A percentile compares a stretch with the other conserved stretches of the same genome.
Evolutionary conservation across 805 yeast genomes (phyloP).

Genomic region (Monosporozyma yasuniensis): DNA sequence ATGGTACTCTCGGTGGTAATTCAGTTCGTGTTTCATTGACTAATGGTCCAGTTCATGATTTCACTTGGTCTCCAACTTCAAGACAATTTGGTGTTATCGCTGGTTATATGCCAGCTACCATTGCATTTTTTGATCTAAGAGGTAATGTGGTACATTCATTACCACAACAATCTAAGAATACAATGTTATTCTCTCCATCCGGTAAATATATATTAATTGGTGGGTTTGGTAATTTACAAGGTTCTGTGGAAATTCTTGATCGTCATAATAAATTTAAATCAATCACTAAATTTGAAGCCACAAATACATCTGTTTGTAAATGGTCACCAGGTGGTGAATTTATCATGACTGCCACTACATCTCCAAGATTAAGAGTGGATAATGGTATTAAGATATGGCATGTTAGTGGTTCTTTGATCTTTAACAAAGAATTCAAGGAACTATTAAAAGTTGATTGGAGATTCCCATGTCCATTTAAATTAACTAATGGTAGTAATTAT

Average conservation of each 20-base stretch:
- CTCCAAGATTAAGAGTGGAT: slow-evolving; percentile 95
- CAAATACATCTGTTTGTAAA: slow-evolving; percentile 92
- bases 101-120: slow-evolving; percentile 96
- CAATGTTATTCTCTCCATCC: slow-evolving; percentile 87
- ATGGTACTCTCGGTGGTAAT: slow-evolving; percentile 83
- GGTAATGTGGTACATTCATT: slow-evolving; percentile 79
- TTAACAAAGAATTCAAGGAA: slow-evolving; percentile 71
- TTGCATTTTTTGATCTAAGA: slow-evolving; percentile 88
- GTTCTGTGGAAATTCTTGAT: slow-evolving; percentile 90
- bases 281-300: slow-evolving; percentile 75
- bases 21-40: slow-evolving; percentile 82
- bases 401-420: slow-evolving; percentile 73
- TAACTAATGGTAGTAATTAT: slow-evolving; percentile 18
- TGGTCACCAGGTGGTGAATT: slow-evolving; percentile 98
- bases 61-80: slow-evolving; percentile 93
- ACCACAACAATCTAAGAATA: slow-evolving; percentile 83
- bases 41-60: slow-evolving; percentile 95
- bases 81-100: slow-evolving; percentile 95
- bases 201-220: slow-evolving; percentile 87
- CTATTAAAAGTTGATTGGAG: slow-evolving; percentile 80
- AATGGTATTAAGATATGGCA: slow-evolving; percentile 94
- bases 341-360: slow-evolving; percentile 89
- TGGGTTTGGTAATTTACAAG: slow-evolving; percentile 97
- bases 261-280: slow-evolving; percentile 77
- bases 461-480: slow-evolving; percentile 34